Base-by-base conservation (phyloP, 177 flowering plant genomes). In the Telopea speciosissima region DNA sequence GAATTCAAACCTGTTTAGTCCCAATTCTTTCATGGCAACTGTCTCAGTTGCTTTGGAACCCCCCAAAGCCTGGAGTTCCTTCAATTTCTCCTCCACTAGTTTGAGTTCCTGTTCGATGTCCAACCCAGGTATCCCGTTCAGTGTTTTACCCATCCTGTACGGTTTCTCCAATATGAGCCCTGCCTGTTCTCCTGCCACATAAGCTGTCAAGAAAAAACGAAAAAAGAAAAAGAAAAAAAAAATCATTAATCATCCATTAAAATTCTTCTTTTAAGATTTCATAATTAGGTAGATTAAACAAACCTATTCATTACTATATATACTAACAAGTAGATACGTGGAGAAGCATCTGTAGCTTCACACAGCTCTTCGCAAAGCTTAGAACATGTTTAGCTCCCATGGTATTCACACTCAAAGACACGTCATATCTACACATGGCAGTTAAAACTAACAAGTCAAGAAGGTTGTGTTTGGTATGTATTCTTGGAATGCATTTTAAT, bases 21-120 rank as follows among this genome's bases (percentile, higher is more conserved):
- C 96, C 65, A 92, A 68, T 62, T 90, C 90, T 68, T 87, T 90
- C 89, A 93, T 83, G 52, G 81, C 81, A 68, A 31, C 5, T n/a
- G 67, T 81, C 42, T 87, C 80, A 22, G 58, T 77, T 40, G 78
- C 71, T 19, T 79, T 74, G 0, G 81, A 28, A 17, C 78, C 85
- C 63, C 79, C 76, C 25, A 75, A 60, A 2, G 74, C 78, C 23
- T 62, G 73, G 25, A 88, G 88, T 26, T 89, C 76, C 16, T 74
- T 69, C 58, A 89, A 33, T 72, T 63, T 86, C 3, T 84, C 80
- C 40, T 82, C 79, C 10, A 81, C 71, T 24, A 84, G 12, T 52
- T 80, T 80, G 68, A 71, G 63, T 76, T 90, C 94, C n/a, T 12
- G 72, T 21, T 87, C 83, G 23, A 90, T 82, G 81, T 86, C 88